Base-by-base conservation (phyloP, 495 filamentous ascomycete genomes). In the Chaetomium fimeti region DNA sequence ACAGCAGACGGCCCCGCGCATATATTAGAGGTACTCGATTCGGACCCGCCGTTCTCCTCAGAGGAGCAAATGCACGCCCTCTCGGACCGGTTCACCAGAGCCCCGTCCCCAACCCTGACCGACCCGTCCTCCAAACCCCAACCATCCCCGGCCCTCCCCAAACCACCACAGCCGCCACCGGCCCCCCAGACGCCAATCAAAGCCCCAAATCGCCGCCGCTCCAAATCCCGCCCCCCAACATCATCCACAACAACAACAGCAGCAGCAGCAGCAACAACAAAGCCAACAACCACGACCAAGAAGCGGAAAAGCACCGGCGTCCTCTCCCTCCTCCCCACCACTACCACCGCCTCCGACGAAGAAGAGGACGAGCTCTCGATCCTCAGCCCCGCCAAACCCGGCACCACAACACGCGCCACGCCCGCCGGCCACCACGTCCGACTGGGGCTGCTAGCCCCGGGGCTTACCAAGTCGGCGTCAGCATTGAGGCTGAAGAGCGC, bases 351-450 rank as follows among this genome's bases (percentile, higher is more conserved):
- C 22, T 12, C 36, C 29, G 56, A 71, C 24, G 43, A 67, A 32
- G 61, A 62, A 58, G 59, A 74, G 25, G 75, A 77, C 65, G 76
- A 78, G 56, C 73, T 80, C 16, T 74, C 74, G 61, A 66, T 76
- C 6, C 53, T 75, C 60, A 65, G 69, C 25, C 67, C 74, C 55
- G 1, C 29, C 47, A 22, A 18, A 15, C 38, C 61, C 40, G 2
- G 6, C 52, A 38, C 32, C 42, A 27, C 43, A 51, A 40, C 43
- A 51, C 60, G 60, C 38, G 22, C 60, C 38, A 62, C 60, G 9
- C 60, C 60, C 15, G 60, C 62, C 3, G 18, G 22, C 45, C 45
- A 42, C 11, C 62, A 61, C 62, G 57, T 58, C 24, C 48, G 62
- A 22, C 25, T 64, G 28, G 28, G 40, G 11, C 48, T 64, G 24